Evolutionary conservation across 768 basidiomycete species (phyloP), one percentile per base, ranked within the genome.

Genomic region (Lyophyllum atratum): DNA sequence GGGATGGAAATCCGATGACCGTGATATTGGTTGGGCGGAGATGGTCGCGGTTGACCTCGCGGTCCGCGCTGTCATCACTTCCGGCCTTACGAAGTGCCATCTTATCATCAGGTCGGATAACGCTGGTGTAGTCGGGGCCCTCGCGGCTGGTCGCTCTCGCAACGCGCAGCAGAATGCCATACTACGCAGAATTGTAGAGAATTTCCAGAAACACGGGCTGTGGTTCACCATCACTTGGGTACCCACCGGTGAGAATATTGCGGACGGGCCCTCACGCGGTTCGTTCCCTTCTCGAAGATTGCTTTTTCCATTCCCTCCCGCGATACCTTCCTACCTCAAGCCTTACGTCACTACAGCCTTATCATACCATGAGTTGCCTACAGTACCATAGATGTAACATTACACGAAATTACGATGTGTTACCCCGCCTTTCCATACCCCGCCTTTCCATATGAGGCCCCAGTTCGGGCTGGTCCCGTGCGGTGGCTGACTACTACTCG

Each of bases 11-110:
- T 24, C 50, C 1, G 60, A 71, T 10, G 66, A 63, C 1, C 59
- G 69, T 0, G 62, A 72, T 17, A 75, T 77, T 8, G 74, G 74
- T 0, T 80, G 78, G 78, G 78, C 72, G 0, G 77, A 80, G 55
- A 74, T 77, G 65, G 66, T 76, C 2, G 78, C 74, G 0, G 64
- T 76, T 2, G 76, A 78, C 55, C 55, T 79, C 0, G 76, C 73
- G 1, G 21, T 75, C 1, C 60, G 64, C 2, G 61, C 71, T 0
- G 50, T 74, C 2, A 54, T 74, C 6, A 53, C 66, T 0, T 42
- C 56, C 0, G 64, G 66, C 3, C 58, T 64, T 14, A 24, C n/a
- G 0, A 51, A 72, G 19, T 59, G 59, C 8, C 72, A 77, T n/a
- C 47, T 77, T 1, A 15, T 59, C 0, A 59, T 79, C 1, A 61